A percentile compares a stretch with the other conserved stretches of the same genome.
phyloP scores from a whole-genome alignment of 2,329 filamentous ascomycete genomes.

The Trichoderma pleuroti region DNA sequence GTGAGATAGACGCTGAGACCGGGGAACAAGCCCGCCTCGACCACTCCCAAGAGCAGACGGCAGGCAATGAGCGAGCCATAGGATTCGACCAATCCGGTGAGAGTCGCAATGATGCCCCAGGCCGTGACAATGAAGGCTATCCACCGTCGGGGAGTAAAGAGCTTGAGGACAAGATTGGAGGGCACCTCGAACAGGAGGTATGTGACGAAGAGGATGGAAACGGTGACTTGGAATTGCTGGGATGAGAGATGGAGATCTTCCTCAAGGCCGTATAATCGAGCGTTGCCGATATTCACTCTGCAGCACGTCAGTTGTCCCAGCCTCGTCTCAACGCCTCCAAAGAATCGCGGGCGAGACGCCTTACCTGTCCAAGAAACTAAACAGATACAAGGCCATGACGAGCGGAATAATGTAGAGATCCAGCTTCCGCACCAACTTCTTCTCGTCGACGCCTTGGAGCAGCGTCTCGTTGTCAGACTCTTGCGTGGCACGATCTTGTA shows the following conservation, averaged over 20 bases:
- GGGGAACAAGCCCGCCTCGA: conserved; percentile 69
- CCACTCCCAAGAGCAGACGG: conserved; percentile 63
- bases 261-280: conserved; percentile 62
- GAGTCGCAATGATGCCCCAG: conserved; percentile 67
- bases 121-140: conserved; percentile 60
- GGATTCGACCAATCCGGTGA: conserved; percentile 64
- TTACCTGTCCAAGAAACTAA: conserved; percentile 70
- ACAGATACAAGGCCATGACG: conserved; percentile 67
- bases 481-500: neutral
- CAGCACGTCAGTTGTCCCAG: neutral
- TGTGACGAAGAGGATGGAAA: conserved; percentile 66
- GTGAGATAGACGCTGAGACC: conserved; percentile 68
- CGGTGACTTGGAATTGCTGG: conserved; percentile 65
- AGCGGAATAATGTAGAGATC: conserved; percentile 63
- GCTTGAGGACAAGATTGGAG: conserved; percentile 62
- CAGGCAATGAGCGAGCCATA: conserved; percentile 65
- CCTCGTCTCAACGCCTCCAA: neutral
- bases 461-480: conserved; percentile 1
- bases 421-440: conserved; percentile 60
- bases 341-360: neutral
- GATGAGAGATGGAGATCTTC: conserved; percentile 57
- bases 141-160: conserved; percentile 59
- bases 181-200: conserved; percentile 61
- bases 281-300: conserved; percentile 71
- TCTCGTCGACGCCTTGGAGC: conserved; percentile 37